Evolutionary conservation across 164 flowering plant genomes (phyloP).

Genomic region (Berberis thunbergii): DNA sequence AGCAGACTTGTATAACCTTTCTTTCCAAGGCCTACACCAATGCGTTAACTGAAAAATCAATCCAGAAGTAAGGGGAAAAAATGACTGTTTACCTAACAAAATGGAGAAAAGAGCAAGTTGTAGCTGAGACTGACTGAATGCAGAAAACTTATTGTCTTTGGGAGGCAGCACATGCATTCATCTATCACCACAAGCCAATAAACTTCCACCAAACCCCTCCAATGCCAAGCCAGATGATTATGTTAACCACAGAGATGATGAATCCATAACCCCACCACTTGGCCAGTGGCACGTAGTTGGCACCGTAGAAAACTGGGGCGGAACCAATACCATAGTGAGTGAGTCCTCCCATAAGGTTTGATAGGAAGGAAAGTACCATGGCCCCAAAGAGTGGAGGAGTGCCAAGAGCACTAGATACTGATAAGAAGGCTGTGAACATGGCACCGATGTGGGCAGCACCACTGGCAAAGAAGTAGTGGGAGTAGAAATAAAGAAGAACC

Average conservation of each 20-base stretch:
- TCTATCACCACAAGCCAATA: conserved; percentile 66
- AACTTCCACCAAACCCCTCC: conserved; percentile 92
- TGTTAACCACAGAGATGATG: conserved; percentile 66
- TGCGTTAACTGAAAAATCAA: not conserved
- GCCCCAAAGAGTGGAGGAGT: conserved; percentile 81
- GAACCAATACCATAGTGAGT: conserved; percentile 91
- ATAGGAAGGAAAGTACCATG: conserved; percentile 72
- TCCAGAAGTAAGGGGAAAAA: not conserved
- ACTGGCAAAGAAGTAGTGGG: conserved; percentile 94
- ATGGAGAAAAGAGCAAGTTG: not conserved
- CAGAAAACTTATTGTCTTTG: too few species aligned
- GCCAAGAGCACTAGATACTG: conserved; percentile 84
- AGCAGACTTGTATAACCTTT: not conserved
- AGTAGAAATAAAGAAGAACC: conserved; percentile 84
- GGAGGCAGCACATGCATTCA: not conserved
- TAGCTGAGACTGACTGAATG: not conserved
- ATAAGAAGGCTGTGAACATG: conserved; percentile 89
- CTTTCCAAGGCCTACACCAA: not conserved
- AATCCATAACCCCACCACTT: conserved; percentile 93
- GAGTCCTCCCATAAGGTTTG: conserved; percentile 91
- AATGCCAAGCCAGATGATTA: conserved; percentile 81
- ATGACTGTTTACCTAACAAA: not conserved
- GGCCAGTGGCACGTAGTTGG: conserved; percentile 72
- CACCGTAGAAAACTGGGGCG: conserved; percentile 95
- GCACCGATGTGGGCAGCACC: conserved; percentile 98